These are phyloP conservation scores for Debaryomycetaceae sp. DNA, from an alignment of 1,139 yeast species.

Conservation along the genomic window DNA sequence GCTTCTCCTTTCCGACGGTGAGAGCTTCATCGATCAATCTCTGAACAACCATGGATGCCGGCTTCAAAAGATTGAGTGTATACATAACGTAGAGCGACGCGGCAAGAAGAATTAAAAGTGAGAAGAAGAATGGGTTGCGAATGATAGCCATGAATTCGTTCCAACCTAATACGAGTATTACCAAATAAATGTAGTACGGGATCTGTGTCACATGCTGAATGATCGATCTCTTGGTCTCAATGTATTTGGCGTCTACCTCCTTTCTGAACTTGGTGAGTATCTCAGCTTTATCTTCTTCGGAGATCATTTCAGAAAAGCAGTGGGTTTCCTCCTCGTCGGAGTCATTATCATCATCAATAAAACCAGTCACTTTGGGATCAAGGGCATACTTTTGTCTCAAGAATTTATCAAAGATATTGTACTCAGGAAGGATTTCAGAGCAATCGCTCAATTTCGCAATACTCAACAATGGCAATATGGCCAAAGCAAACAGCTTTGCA, in stretches of 20 bases:
- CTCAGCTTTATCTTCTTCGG: conserved; percentile 54
- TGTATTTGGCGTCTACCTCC: conserved; percentile 74
- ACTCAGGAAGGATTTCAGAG: conserved; percentile 55
- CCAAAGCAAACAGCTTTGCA: conserved; percentile 57
- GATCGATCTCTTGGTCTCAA: conserved; percentile 81
- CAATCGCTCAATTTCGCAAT: conserved; percentile 54
- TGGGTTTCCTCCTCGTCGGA: conserved; percentile 29
- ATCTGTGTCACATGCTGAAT: conserved; percentile 70
- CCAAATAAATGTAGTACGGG: conserved; percentile 75
- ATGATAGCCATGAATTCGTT: conserved; percentile 88
- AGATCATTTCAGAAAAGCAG: conserved; percentile 56
- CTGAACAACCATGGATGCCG: conserved; percentile 59
- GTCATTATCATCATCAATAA: conserved; percentile 28
- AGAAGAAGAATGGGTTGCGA: conserved; percentile 75
- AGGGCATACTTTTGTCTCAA: conserved; percentile 25
- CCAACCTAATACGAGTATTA: conserved; percentile 84
- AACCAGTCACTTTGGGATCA: conserved; percentile 25
- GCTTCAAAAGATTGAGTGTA: conserved; percentile 70
- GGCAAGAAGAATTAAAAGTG: conserved; percentile 51
- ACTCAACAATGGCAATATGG: conserved; percentile 57
- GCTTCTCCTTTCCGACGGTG: conserved; percentile 53
- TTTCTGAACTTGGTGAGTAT: conserved; percentile 63
- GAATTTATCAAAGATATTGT: conserved; percentile 32
- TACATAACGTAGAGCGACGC: conserved; percentile 69
- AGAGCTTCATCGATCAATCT: conserved; percentile 58